These are phyloP conservation scores for Rosa chinensis DNA, from an alignment of 306 rosid genomes.

Conservation along the genomic window DNA sequence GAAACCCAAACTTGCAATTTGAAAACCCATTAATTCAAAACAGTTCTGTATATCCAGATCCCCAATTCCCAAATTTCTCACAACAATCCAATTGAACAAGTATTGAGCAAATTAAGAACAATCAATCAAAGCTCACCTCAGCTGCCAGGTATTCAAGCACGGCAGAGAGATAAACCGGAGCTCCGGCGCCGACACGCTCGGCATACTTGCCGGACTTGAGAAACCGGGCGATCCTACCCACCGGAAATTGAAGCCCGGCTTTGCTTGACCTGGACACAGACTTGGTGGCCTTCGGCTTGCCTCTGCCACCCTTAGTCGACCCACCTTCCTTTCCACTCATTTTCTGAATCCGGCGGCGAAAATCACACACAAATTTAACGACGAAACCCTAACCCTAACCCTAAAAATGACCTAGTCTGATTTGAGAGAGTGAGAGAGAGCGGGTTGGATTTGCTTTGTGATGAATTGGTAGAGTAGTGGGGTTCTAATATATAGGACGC, in stretches of 20 bases:
- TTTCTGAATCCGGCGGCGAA: neutral
- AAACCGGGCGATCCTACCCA: conserved; percentile 81
- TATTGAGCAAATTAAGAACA: neutral
- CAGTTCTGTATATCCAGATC: neutral
- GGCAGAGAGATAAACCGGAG: conserved; percentile 87
- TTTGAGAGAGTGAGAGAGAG: neutral
- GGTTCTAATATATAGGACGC: conserved; percentile 30
- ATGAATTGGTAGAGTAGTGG: neutral
- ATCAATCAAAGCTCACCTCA: conserved; percentile 41
- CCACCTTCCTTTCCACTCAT: conserved; percentile 75
- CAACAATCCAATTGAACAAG: neutral
- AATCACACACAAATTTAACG: too few species aligned
- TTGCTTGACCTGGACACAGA: conserved; percentile 79
- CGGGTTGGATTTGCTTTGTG: neutral
- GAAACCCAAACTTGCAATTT: neutral
- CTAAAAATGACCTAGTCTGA: conserved; percentile 17
- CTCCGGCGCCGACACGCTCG: conserved; percentile 92
- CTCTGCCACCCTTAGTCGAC: conserved; percentile 88
- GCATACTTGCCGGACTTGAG: conserved; percentile 87
- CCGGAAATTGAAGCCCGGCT: conserved; percentile 91
- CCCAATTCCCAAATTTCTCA: neutral
- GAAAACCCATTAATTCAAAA: neutral
- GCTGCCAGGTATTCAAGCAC: conserved; percentile 92
- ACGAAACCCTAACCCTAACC: conserved; percentile 44
- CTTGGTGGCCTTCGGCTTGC: conserved; percentile 85